Evolutionary conservation across 345 rosid genomes (phyloP), one percentile per base, ranked within the genome.

Genomic region (Lagerstroemia speciosa): DNA sequence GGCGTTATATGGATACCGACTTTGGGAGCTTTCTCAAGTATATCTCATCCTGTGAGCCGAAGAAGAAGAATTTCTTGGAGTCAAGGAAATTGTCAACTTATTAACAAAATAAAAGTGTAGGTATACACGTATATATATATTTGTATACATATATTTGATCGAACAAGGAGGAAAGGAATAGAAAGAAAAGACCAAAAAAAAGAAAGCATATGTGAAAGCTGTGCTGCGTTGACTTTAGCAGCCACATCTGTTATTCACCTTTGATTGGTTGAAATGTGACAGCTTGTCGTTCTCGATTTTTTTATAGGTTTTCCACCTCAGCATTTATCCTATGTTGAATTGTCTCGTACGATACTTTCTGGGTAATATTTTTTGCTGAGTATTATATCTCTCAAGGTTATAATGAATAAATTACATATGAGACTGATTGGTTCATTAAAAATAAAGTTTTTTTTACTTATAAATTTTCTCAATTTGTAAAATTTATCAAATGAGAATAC

Each of bases 21-120:
- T 93, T 90, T 27, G 71, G 86, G 31, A 82, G 78, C 69, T 93
- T 93, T 78, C 93, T 93, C 67, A 81, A 79, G 3, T 88, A 88
- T 71, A 46, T 86, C 29, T 76, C 91, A 0, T 81, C 91, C 36
- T 58, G 86, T 10, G 97, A 93, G 70, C 89, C 87, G 68, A 88
- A 88, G 82, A 81, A 80, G 75, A 93, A 93, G 70, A 80, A 81
- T 68, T 93, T 90, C 69, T 78, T 93, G 65, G 92, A 90, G 75
- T 84, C 97, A 15, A 87, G 95, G 73, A 90, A 87, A 74, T 43
- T 84, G 64, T 37, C 66, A 40, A 38, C 27, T 30, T n/a, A 38
- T 10, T 36, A 37, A 33, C 2, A 24, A 32, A 22, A 37, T 10
- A 6, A 22, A 34, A 20, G 46, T 7, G 52, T 14, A 37, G 6